Evolutionary conservation across 2,329 filamentous ascomycete species (phyloP).

Genomic region (Penicillium aurantiogriseum): DNA sequence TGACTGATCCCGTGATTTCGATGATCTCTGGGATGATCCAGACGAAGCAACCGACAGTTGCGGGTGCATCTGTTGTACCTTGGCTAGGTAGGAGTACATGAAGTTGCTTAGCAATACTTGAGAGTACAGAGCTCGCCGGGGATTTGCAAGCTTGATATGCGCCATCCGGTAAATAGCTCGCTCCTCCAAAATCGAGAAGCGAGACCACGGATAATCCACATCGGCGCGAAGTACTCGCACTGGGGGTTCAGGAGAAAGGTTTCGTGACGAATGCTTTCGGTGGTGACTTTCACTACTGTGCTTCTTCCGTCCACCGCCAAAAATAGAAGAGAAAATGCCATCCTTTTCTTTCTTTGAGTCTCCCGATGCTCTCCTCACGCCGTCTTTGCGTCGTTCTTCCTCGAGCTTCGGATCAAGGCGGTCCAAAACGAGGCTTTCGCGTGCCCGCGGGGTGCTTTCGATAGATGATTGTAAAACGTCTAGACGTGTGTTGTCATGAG

Average conservation of each 20-base stretch:
- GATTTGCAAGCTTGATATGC: constrained; percentile 98
- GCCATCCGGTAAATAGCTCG: constrained; percentile 98
- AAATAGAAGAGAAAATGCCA: constrained; percentile 88
- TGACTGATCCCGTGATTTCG: constrained; percentile 39
- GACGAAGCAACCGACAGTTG: constrained; percentile 88
- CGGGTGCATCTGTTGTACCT: constrained; percentile 98
- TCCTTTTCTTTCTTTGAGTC: constrained; percentile 85
- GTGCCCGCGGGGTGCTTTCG: constrained; percentile 60
- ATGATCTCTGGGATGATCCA: constrained; percentile 66
- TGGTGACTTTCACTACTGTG: constrained; percentile 69
- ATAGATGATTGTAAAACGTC: constrained; percentile 87
- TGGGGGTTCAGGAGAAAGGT: constrained; percentile 77
- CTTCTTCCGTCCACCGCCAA: constrained; percentile 87
- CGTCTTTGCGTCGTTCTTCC: constrained; percentile 71
- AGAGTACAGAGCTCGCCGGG: constrained; percentile 83
- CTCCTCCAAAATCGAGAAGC: constrained; percentile 93
- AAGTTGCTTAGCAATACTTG: constrained; percentile 98
- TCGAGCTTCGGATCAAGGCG: constrained; percentile 74
- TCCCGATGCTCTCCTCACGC: constrained; percentile 65
- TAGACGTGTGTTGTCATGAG: constrained; percentile 75
- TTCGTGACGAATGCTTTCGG: constrained; percentile 72
- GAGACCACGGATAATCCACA: constrained; percentile 92
- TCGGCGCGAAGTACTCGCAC: constrained; percentile 75
- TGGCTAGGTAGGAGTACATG: constrained; percentile 98
- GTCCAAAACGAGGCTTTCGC: constrained; percentile 82